A percentile compares a stretch with the other conserved stretches of the same genome.
Evolutionary conservation across 768 basidiomycete species (phyloP).

Genomic region (Amanita molliuscula): DNA sequence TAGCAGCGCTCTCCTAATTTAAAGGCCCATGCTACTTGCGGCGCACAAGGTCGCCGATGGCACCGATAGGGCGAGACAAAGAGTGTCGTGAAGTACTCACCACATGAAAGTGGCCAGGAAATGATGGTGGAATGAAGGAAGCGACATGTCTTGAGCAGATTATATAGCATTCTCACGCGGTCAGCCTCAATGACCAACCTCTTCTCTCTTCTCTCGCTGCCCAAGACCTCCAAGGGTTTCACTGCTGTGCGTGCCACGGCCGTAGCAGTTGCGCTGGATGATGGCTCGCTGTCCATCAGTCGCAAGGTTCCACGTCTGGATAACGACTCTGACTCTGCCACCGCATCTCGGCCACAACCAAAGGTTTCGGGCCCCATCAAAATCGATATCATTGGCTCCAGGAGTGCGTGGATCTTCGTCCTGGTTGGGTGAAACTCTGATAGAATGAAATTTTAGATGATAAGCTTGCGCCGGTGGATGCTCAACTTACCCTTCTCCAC

Average conservation of each 20-base stretch:
- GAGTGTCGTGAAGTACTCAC: not conserved
- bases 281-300: slow-evolving; percentile 47
- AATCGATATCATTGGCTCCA: slow-evolving; percentile 36
- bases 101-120: not conserved
- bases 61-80: not conserved
- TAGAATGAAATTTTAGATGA: not conserved
- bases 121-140: no score
- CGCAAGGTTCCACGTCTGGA: slow-evolving; percentile 61
- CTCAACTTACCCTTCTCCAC: slow-evolving; percentile 21
- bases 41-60: not conserved
- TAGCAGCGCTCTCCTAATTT: not conserved
- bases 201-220: slow-evolving; percentile 33
- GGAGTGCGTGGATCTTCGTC: slow-evolving; percentile 19
- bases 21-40: not conserved
- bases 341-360: slow-evolving; percentile 43
- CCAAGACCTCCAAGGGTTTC: slow-evolving; percentile 42
- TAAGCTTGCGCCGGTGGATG: slow-evolving; percentile 16
- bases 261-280: slow-evolving; percentile 23
- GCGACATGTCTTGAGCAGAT: no score
- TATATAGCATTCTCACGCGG: not conserved
- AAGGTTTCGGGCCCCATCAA: slow-evolving; percentile 25
- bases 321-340: slow-evolving; percentile 57
- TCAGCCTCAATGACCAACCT: slow-evolving; percentile 24
- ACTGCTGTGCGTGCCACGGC: slow-evolving; percentile 26
- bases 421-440: not conserved